A percentile compares a stretch with the other conserved stretches of the same genome.
These are phyloP conservation scores for Diutina sp. DNA, from an alignment of 1,139 yeast species.

Conservation along the genomic window DNA sequence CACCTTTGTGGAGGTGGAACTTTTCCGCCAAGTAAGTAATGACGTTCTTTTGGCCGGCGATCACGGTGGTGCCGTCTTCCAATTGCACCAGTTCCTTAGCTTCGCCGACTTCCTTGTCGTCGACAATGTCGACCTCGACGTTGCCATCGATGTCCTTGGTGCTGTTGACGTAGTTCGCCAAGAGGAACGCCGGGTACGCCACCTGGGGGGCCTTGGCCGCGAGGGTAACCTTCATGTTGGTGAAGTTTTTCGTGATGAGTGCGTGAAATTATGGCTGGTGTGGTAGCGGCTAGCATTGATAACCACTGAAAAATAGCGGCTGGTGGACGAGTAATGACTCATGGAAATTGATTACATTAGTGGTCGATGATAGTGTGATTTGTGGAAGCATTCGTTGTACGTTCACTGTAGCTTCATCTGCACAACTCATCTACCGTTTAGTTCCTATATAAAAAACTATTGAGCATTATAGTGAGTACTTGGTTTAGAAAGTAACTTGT, in stretches of 20 bases:
- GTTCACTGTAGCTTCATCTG: too few species aligned
- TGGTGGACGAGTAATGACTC: too few species aligned
- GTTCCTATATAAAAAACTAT: too few species aligned
- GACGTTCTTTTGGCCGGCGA: neutral
- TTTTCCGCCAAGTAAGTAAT: conserved; percentile 15
- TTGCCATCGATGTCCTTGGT: neutral
- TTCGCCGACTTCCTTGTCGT: neutral
- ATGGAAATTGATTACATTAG: too few species aligned
- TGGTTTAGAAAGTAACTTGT: too few species aligned
- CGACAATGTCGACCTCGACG: neutral
- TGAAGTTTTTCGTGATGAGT: neutral
- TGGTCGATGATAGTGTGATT: too few species aligned
- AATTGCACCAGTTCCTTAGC: neutral
- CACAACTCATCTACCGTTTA: too few species aligned
- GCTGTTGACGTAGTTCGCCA: conserved; percentile 1
- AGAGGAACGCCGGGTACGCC: conserved; percentile 1
- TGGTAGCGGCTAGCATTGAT: neutral
- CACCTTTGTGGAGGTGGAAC: conserved; percentile 18
- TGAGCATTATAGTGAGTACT: too few species aligned
- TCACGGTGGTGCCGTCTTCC: neutral
- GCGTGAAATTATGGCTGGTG: neutral
- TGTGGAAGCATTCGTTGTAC: too few species aligned
- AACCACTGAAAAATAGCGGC: too few species aligned
- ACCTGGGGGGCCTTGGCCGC: conserved; percentile 1
- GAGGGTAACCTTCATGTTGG: neutral